A percentile compares a stretch with the other conserved stretches of the same genome.
These are phyloP conservation scores for Candida parachauliodes DNA, from an alignment of 805 yeast genomes.

Conservation along the genomic window DNA sequence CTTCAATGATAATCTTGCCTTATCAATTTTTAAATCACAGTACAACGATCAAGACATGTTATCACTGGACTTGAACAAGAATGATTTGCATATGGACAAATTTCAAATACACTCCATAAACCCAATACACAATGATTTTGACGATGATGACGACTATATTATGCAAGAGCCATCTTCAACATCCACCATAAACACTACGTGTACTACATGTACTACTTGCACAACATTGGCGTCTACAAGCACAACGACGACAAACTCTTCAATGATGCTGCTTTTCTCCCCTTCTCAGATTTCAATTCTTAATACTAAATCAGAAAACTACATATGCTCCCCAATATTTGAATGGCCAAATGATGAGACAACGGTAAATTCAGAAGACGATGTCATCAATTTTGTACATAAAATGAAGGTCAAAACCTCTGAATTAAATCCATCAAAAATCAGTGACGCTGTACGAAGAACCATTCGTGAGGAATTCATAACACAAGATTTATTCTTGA, in stretches of 20 bases:
- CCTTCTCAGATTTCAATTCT: slow-evolving; percentile 1
- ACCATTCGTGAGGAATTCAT: slow-evolving; percentile 14
- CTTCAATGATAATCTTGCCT: not conserved
- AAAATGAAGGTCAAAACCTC: slow-evolving; percentile 6
- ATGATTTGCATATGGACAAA: slow-evolving; percentile 6
- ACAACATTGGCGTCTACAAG: slow-evolving; percentile 1
- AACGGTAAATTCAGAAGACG: slow-evolving; percentile 2
- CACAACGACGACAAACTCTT: slow-evolving; percentile 4
- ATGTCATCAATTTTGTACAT: slow-evolving; percentile 6
- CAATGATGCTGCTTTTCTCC: slow-evolving; percentile 6
- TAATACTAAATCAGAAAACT: slow-evolving; percentile 4
- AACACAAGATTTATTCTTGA: slow-evolving; percentile 9
- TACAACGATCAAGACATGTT: slow-evolving; percentile 5
- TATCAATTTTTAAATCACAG: slow-evolving; percentile 2
- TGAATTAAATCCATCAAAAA: slow-evolving; percentile 9
- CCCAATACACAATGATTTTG: slow-evolving; percentile 1
- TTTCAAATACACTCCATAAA: slow-evolving; percentile 3
- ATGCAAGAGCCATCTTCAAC: slow-evolving; percentile 2
- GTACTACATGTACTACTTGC: slow-evolving; percentile 1
- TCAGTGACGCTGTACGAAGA: slow-evolving; percentile 9
- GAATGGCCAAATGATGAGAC: slow-evolving; percentile 12
- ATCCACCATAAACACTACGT: slow-evolving; percentile 1
- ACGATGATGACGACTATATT: slow-evolving; percentile 1
- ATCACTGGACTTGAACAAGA: slow-evolving; percentile 5
- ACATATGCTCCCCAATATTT: slow-evolving; percentile 8